Conservation (phyloP, 176 grass and related monocot genomes). For the Triticum turgidum region DNA sequence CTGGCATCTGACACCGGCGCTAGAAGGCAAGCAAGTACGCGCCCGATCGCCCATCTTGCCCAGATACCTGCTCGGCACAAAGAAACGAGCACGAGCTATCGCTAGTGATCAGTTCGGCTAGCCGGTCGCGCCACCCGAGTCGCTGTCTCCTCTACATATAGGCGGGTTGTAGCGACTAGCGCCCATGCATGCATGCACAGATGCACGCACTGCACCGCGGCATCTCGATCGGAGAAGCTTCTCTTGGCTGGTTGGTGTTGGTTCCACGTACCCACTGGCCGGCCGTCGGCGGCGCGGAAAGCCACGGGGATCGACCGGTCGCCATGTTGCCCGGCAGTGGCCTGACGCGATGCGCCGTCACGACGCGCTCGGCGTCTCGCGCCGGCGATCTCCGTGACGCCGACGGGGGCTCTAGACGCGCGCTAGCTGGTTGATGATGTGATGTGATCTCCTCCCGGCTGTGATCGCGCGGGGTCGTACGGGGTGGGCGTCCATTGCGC, state of each 20-base stretch:
- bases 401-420: background rate
- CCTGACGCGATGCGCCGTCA: constrained; percentile 31
- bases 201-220: background rate
- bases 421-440: background rate
- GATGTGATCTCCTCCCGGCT: constrained; percentile 2
- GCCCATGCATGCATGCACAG: background rate
- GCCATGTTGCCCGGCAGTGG: constrained; percentile 38
- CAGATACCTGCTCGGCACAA: background rate
- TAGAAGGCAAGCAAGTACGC: background rate
- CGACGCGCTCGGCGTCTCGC: constrained; percentile 33
- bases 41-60: background rate
- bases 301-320: background rate
- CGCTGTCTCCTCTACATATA: background rate
- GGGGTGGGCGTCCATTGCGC: background rate
- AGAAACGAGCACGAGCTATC: background rate
- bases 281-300: background rate
- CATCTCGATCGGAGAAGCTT: background rate
- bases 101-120: background rate
- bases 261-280: background rate
- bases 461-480: background rate
- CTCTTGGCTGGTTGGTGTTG: background rate
- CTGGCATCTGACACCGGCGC: constrained; percentile 8
- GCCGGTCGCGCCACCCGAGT: background rate
- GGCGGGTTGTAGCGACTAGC: background rate
- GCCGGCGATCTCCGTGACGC: background rate